Percentiles rank a stretch among this genome's conserved stretches.
Evolutionary conservation across 177 flowering plant species (phyloP).

Genomic region (Vitis hybrid): DNA sequence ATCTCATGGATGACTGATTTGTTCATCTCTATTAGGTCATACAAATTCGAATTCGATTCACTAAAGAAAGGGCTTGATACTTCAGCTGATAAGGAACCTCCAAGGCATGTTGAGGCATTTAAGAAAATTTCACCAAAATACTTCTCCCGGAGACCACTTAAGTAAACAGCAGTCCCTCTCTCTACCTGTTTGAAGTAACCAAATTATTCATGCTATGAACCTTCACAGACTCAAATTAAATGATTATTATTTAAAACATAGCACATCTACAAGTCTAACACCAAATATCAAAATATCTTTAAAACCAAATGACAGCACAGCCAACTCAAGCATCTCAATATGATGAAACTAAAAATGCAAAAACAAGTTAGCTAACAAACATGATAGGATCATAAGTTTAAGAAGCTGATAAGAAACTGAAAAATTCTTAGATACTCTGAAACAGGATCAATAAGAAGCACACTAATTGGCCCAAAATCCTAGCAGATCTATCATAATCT

Average conservation of each 20-base stretch:
- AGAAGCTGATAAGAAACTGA: no score
- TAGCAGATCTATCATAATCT: no score
- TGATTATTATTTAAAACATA: neutral
- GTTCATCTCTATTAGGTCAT: constrained; percentile 18
- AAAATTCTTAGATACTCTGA: no score
- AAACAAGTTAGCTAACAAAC: no score
- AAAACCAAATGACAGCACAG: no score
- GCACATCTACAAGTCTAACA: neutral
- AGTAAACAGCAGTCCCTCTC: constrained; percentile 72
- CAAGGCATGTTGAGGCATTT: constrained; percentile 65
- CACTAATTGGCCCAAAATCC: no score
- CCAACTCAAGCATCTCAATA: no score
- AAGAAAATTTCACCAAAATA: constrained; percentile 89
- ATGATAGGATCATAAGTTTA: no score
- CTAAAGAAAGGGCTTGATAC: constrained; percentile 14
- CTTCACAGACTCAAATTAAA: neutral
- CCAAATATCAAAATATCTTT: no score
- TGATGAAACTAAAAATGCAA: no score
- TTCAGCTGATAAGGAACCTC: constrained; percentile 31
- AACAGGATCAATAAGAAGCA: no score
- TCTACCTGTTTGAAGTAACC: constrained; percentile 65
- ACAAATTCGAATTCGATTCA: constrained; percentile 15
- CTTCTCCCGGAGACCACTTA: constrained; percentile 95
- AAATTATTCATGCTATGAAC: neutral
- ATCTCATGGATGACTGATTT: constrained; percentile 25